Evolutionary conservation across 129 eudicot genomes (phyloP).

Genomic region (Scalesia atractyloides): DNA sequence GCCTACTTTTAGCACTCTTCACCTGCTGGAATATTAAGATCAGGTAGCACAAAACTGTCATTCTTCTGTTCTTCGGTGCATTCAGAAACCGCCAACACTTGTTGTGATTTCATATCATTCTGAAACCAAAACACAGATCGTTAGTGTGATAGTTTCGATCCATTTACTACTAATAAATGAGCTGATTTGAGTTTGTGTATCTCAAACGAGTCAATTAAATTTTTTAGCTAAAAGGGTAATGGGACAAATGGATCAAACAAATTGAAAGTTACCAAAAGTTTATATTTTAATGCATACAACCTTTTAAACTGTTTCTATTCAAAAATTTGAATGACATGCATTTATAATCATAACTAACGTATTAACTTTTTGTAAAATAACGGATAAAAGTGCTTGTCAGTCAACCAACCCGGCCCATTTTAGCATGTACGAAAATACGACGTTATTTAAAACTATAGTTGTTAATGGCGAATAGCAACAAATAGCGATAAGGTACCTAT

Average conservation of each 20-base stretch:
- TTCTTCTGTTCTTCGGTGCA: slow-evolving; percentile 13
- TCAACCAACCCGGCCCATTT: neutral
- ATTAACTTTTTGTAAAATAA: too few species aligned
- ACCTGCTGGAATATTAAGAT: slow-evolving; percentile 36
- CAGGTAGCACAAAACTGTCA: slow-evolving; percentile 31
- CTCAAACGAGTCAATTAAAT: neutral
- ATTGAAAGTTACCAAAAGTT: neutral
- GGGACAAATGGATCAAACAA: neutral
- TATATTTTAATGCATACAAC: neutral
- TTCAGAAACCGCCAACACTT: neutral
- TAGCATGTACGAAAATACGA: neutral
- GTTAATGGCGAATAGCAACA: too few species aligned
- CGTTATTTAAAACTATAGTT: neutral
- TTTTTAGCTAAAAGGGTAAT: neutral
- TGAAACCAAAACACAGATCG: slow-evolving; percentile 5
- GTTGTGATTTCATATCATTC: slow-evolving; percentile 23
- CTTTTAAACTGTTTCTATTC: neutral
- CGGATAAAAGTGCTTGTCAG: neutral
- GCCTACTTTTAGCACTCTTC: slow-evolving; percentile 33
- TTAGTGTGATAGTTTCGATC: neutral
- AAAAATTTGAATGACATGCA: neutral
- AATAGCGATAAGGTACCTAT: too few species aligned
- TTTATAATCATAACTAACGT: neutral
- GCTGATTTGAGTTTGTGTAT: neutral
- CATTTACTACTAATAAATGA: neutral